phyloP scores from a whole-genome alignment of 768 basidiomycete species.

The Xanthoconium stramineum region DNA sequence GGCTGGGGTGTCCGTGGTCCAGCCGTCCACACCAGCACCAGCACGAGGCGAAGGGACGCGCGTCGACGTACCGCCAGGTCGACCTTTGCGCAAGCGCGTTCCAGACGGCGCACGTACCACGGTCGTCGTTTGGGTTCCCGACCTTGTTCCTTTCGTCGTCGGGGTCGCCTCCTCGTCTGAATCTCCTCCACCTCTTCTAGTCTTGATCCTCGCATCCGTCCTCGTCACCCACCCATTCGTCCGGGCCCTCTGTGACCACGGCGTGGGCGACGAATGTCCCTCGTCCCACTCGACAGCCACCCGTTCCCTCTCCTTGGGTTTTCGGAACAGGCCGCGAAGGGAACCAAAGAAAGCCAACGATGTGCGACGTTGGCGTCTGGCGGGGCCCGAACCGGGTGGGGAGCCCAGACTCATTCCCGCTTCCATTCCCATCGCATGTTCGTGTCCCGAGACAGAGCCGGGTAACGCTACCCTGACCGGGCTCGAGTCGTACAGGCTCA shows the following conservation, averaged over 20 bases:
- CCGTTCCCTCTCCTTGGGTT: slow-evolving; percentile 13
- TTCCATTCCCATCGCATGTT: background rate
- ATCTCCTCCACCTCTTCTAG: background rate
- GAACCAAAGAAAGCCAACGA: slow-evolving; percentile 28
- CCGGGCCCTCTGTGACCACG: background rate
- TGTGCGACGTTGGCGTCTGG: slow-evolving; percentile 17
- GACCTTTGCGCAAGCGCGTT: slow-evolving; percentile 17
- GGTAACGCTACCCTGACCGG: background rate
- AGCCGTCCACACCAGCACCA: slow-evolving; percentile 10
- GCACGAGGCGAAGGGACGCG: background rate
- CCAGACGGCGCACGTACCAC: background rate
- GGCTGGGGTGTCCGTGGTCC: slow-evolving; percentile 16
- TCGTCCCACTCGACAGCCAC: slow-evolving; percentile 12
- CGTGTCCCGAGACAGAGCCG: background rate
- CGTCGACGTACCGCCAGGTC: background rate
- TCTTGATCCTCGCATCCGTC: slow-evolving; percentile 22
- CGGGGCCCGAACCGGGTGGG: background rate
- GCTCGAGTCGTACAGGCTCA: background rate
- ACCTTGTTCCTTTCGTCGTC: background rate
- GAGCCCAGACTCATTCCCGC: background rate
- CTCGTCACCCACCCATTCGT: slow-evolving; percentile 26
- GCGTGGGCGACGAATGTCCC: background rate
- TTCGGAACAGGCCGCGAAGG: slow-evolving; percentile 26
- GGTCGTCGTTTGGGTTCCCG: background rate
- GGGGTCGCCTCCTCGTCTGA: slow-evolving; percentile 18